Conservation (phyloP, 805 yeast species). For the Saturnispora zaruensis region DNA sequence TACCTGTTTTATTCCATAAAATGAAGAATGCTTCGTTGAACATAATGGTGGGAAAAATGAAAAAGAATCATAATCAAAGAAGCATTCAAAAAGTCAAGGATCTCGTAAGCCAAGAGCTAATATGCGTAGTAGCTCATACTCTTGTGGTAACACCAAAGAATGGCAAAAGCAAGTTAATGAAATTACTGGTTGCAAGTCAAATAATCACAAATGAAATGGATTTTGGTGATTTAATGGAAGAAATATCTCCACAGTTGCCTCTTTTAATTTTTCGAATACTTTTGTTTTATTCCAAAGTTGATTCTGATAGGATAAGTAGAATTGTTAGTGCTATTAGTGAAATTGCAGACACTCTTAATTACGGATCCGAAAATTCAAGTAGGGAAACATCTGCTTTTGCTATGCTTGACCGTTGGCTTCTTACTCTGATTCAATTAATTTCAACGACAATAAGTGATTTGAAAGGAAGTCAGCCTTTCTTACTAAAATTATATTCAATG, state of each 20-base stretch:
- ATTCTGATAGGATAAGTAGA: slow-evolving; percentile 20
- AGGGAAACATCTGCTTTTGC: slow-evolving; percentile 24
- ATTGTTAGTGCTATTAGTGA: slow-evolving; percentile 36
- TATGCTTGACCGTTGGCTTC: slow-evolving; percentile 28
- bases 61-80: slow-evolving; percentile 1
- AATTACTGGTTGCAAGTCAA: slow-evolving; percentile 1
- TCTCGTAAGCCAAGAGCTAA: slow-evolving; percentile 2
- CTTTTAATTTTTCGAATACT: slow-evolving; percentile 16
- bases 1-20: slow-evolving; percentile 61
- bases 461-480: slow-evolving; percentile 60
- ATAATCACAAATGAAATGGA: slow-evolving; percentile 12
- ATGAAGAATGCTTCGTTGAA: slow-evolving; percentile 9
- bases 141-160: slow-evolving; percentile 6
- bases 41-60: slow-evolving; percentile 7
- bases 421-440: slow-evolving; percentile 71
- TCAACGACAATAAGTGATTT: slow-evolving; percentile 72
- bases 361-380: slow-evolving; percentile 15
- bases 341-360: slow-evolving; percentile 18
- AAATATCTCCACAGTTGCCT: slow-evolving; percentile 14
- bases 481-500: slow-evolving; percentile 63
- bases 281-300: slow-evolving; percentile 33
- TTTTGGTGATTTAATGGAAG: slow-evolving; percentile 31
- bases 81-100: slow-evolving; percentile 6
- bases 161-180: slow-evolving; percentile 5
- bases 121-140: slow-evolving; percentile 5